These are phyloP conservation scores for Linum usitatissimum DNA, from an alignment of 345 rosid species.

Conservation along the genomic window DNA sequence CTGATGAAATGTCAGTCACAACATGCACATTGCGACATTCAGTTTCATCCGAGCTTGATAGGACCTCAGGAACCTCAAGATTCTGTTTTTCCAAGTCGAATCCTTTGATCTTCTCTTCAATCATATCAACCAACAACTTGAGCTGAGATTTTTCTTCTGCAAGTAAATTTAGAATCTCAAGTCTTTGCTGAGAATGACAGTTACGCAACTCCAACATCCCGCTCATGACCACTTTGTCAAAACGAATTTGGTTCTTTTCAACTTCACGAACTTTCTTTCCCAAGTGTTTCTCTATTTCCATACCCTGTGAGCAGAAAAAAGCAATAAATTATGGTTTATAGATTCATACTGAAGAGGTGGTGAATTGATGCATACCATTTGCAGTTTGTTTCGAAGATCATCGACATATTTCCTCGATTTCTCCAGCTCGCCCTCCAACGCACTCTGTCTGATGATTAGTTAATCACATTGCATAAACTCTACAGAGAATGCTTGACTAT, in stretches of 20 bases:
- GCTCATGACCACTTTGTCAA: constrained; percentile 38
- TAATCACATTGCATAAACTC: constrained; percentile 21
- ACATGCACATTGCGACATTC: constrained; percentile 50
- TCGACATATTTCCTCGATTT: constrained; percentile 45
- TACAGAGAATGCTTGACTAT: not conserved
- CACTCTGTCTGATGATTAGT: constrained; percentile 90
- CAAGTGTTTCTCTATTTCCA: constrained; percentile 93
- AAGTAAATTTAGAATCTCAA: constrained; percentile 43
- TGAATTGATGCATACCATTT: constrained; percentile 41
- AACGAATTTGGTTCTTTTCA: constrained; percentile 57
- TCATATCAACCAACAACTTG: constrained; percentile 26
- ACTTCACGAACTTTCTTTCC: constrained; percentile 63
- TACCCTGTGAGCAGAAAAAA: constrained; percentile 43
- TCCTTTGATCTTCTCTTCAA: constrained; percentile 42
- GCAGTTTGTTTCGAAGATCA: constrained; percentile 61
- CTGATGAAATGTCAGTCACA: constrained; percentile 24
- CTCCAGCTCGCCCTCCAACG: constrained; percentile 75
- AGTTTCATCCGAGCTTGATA: constrained; percentile 37
- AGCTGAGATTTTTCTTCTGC: constrained; percentile 45
- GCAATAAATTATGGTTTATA: not conserved
- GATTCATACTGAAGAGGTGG: constrained; percentile 7
- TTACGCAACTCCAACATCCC: constrained; percentile 40
- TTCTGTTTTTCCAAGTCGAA: constrained; percentile 23
- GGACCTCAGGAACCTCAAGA: constrained; percentile 23
- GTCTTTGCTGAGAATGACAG: constrained; percentile 52